These are phyloP conservation scores for Fragaria ananassa DNA, from an alignment of 306 rosid species.

Conservation along the genomic window DNA sequence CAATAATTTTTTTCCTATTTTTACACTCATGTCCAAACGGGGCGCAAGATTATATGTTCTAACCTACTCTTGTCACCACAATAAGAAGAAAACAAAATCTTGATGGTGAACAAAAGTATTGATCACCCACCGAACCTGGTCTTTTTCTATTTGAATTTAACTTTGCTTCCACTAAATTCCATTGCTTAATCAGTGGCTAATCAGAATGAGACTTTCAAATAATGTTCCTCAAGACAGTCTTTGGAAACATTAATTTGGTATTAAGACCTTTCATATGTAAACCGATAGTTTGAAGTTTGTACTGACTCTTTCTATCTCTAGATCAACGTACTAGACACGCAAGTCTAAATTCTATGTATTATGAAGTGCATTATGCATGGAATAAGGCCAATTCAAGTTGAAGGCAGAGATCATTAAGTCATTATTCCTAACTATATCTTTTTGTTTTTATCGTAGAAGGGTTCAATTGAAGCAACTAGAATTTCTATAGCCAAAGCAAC, in stretches of 20 bases:
- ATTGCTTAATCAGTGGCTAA: background rate
- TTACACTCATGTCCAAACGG: too few species aligned
- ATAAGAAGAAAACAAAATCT: background rate
- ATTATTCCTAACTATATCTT: background rate
- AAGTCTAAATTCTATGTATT: background rate
- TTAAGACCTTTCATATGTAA: background rate
- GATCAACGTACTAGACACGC: background rate
- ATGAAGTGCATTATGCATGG: background rate
- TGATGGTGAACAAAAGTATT: background rate
- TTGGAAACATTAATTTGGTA: background rate
- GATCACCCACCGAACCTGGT: background rate
- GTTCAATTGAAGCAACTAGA: background rate
- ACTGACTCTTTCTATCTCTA: background rate
- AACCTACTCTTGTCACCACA: background rate
- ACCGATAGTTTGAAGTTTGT: background rate
- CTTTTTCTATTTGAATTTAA: background rate
- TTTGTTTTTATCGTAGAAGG: background rate
- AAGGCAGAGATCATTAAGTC: background rate
- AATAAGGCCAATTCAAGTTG: background rate
- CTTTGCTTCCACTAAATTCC: background rate
- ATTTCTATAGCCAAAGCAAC: background rate
- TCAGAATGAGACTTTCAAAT: background rate
- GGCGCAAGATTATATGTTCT: background rate
- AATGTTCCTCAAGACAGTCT: too few species aligned
- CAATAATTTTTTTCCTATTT: too few species aligned